phyloP scores from a whole-genome alignment of 257 asterid species.

The Salvia splendens region DNA sequence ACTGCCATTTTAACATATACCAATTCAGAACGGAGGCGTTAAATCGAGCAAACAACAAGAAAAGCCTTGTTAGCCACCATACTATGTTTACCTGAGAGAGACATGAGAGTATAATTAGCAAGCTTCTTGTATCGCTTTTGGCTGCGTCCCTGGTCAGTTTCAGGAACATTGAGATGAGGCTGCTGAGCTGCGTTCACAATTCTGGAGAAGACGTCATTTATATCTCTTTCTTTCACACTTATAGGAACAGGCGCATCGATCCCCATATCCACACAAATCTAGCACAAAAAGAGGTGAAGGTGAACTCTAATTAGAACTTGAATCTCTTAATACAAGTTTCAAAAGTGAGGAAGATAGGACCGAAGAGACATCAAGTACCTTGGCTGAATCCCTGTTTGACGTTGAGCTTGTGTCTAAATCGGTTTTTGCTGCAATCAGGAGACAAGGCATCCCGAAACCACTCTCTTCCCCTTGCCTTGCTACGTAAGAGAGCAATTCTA shows the following conservation, averaged over 20 bases:
- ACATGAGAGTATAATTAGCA: conserved; percentile 62
- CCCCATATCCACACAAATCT: conserved; percentile 86
- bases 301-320: conserved; percentile 13
- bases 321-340: conserved; percentile 9
- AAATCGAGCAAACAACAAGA: conserved; percentile 10
- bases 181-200: conserved; percentile 79
- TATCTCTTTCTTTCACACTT: conserved; percentile 80
- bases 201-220: conserved; percentile 73
- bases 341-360: neutral
- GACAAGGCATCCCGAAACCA: conserved; percentile 81
- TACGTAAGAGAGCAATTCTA: conserved; percentile 69
- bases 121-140: conserved; percentile 61
- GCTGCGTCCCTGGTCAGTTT: conserved; percentile 77
- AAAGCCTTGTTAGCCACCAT: neutral
- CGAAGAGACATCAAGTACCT: conserved; percentile 46
- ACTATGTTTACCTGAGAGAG: conserved; percentile 65
- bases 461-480: conserved; percentile 81
- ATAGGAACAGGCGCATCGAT: conserved; percentile 83
- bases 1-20: conserved; percentile 50
- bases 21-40: conserved; percentile 25
- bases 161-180: conserved; percentile 87
- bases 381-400: conserved; percentile 67
- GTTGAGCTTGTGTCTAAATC: conserved; percentile 65
- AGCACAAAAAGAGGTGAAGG: conserved; percentile 32
- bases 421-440: conserved; percentile 86